phyloP scores from a whole-genome alignment of 306 rosid species.

The Begonia masoniana region DNA sequence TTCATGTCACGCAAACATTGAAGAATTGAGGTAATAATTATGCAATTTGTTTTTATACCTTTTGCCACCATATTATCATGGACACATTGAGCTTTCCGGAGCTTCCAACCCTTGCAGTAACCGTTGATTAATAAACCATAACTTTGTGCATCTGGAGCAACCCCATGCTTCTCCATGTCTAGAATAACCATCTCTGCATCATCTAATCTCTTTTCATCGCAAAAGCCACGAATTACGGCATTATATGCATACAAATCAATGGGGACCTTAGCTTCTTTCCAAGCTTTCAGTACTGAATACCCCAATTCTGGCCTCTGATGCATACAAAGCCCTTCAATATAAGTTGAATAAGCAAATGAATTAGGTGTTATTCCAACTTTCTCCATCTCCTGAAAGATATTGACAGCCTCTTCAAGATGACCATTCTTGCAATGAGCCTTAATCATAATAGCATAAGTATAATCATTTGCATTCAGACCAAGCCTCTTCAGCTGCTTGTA shows the following conservation, averaged over 20 bases:
- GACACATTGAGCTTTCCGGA: slow-evolving; percentile 36
- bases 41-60: slow-evolving; percentile 61
- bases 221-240: slow-evolving; percentile 56
- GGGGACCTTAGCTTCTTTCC: slow-evolving; percentile 23
- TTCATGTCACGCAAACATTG: slow-evolving; percentile 55
- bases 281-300: slow-evolving; percentile 37
- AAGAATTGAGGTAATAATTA: slow-evolving; percentile 47
- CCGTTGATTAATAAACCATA: slow-evolving; percentile 53
- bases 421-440: slow-evolving; percentile 60
- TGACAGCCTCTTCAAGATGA: slow-evolving; percentile 27
- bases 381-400: slow-evolving; percentile 55
- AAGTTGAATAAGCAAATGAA: slow-evolving; percentile 38
- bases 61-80: slow-evolving; percentile 41
- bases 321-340: slow-evolving; percentile 63
- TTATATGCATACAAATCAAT: slow-evolving; percentile 41
- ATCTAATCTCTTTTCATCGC: slow-evolving; percentile 47
- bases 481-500: slow-evolving; percentile 52
- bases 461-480: slow-evolving; percentile 53
- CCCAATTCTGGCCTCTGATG: slow-evolving; percentile 35
- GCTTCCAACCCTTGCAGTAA: slow-evolving; percentile 46
- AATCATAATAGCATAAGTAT: slow-evolving; percentile 54
- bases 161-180: slow-evolving; percentile 53
- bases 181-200: slow-evolving; percentile 40
- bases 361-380: slow-evolving; percentile 30
- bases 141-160: slow-evolving; percentile 37